Base-by-base conservation (phyloP, 441 rosid genomes). In the Pelargonium fulgidum region DNA sequence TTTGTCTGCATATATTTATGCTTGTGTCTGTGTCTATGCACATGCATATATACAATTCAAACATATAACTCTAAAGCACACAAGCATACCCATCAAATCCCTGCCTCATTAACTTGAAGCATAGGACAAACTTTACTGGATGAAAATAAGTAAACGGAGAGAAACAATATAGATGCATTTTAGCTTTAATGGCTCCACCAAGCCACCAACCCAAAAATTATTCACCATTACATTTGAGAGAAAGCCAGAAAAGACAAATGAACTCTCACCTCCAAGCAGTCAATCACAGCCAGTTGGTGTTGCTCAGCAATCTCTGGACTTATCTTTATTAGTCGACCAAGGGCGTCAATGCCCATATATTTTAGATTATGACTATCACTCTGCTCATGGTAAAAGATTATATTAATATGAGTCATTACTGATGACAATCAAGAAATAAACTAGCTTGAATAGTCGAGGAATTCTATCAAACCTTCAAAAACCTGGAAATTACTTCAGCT, bases 261-360 rank as follows among this genome's bases (percentile, higher is more conserved):
- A 52, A 29, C 29, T 54, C 86, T 86, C 71, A 92, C 99, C 97
- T 94, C 98, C 72, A 94, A 82, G 86, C 99, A 94, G 85, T 94
- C 98, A 48, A 94, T 92, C 68, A 94, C 98, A 70, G 97, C 96
- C 82, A 94, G 76, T 67, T 94, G 99, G 73, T 94, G 99, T 76
- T 94, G 98, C 77, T 92, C 99, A 52, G 93, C 96, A 69, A 92
- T 86, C 64, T 94, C 98, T 63, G 97, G 92, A 70, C 89, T 90
- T 73, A 85, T 82, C 79, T 89, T 93, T 78, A 94, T 90, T 78
- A 94, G 79, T 70, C 90, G 87, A 59, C 98, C 94, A 73, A 94
- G 89, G 22, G 89, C 98, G 81, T 94, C 99, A 75, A 94, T 92
- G 52, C 98, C 98, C 96, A 94, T 86, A 71, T 92, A 94, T 79